Base-by-base conservation (phyloP, 768 basidiomycete species). In the Termitomyces sp. region DNA sequence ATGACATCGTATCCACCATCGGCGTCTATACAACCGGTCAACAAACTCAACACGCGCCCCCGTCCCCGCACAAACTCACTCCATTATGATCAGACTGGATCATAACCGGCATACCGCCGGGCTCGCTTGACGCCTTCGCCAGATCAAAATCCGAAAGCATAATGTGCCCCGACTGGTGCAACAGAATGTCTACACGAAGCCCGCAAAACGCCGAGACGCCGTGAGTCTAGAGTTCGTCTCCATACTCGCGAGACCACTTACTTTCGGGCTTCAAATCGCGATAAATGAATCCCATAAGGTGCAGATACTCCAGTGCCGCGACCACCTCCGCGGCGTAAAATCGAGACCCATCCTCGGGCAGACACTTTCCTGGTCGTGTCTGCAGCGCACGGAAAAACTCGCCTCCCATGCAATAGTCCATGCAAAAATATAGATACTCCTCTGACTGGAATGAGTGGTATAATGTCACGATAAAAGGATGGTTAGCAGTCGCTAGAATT, bases 131-230 rank as follows among this genome's bases (percentile, higher is more conserved):
- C 70, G 96, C 94, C 71, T 98, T 99, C 20, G 96, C 96, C 35
- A 99, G 82, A 76, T 99, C 97, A 73, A 99, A 99, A 74, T 99
- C 97, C 47, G 97, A 98, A 66, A 99, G 75, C 96, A 98, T 98
- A 66, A 99, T 98, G 74, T 99, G 97, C 18, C 97, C 97, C 12
- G 94, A 94, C 69, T 97, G 91, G 73, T 99, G 97, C 51, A 99
- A 78, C 18, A 99, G 79, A 68, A 99, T 99, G 72, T 99, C 97
- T 99, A 68, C 35, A 50, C 58, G 43, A 54, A 47, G 33, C 42
- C 30, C 38, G 32, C 42, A 43, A 53, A 38, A 26, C 13, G 48
- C 53, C 38, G 38, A n/a, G 40, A 4, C 40, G n/a, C 40, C 53
- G 13, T 43, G 50, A 53, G 54, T 56, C 57, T 57, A 51, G 48